These are phyloP conservation scores for Euryodendron excelsum DNA, from an alignment of 148 eudicot genomes.

Conservation along the genomic window DNA sequence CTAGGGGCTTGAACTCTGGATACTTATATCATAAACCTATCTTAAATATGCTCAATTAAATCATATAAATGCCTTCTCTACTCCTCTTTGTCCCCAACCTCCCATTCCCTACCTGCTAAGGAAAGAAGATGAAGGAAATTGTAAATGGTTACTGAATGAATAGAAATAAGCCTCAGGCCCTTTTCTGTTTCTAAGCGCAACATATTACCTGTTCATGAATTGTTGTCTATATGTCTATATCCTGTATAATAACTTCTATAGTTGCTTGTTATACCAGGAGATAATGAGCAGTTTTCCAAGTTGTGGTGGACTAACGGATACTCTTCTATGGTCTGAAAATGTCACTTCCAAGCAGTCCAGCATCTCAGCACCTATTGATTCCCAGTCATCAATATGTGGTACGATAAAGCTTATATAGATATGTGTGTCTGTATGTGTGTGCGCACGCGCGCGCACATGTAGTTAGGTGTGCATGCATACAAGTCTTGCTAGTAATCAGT, in stretches of 20 bases:
- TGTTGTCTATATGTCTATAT: neutral
- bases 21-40: neutral
- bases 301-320: constrained; percentile 33
- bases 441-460: too few relatives aligned
- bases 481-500: neutral
- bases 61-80: neutral
- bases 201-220: neutral
- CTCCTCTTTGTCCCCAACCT: neutral
- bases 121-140: constrained; percentile 3
- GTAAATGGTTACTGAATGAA: neutral
- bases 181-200: neutral
- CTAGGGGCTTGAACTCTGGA: neutral
- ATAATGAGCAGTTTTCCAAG: constrained; percentile 32
- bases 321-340: constrained; percentile 45
- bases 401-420: constrained; percentile 15
- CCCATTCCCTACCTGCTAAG: neutral
- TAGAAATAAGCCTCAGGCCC: neutral
- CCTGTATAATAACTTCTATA: neutral
- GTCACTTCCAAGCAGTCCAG: constrained; percentile 35
- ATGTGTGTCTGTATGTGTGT: neutral
- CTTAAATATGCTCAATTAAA: neutral
- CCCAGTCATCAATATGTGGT: constrained; percentile 88
- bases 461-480: neutral
- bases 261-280: constrained; percentile 40
- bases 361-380: constrained; percentile 55